Conservation (phyloP, 2,329 filamentous ascomycete species). For the Fusarium solani-melongenae region DNA sequence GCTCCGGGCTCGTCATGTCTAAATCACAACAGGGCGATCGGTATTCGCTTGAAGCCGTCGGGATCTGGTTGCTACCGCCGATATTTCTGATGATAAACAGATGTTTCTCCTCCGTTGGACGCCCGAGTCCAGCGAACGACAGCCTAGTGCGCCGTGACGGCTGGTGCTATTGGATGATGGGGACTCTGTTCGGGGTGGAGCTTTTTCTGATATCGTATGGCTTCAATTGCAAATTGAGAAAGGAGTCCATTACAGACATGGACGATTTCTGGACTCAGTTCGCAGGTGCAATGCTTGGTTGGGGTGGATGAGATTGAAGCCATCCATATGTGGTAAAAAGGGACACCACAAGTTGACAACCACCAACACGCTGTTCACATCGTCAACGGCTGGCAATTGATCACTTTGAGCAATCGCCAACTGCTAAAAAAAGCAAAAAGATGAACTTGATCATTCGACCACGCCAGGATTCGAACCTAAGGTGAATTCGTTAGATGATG, state of each 20-base stretch:
- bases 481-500: no score
- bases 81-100: not conserved
- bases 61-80: not conserved
- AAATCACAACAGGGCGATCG: not conserved
- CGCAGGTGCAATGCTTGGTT: not conserved
- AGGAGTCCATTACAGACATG: not conserved
- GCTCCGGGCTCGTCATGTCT: not conserved
- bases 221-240: not conserved
- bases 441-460: not conserved
- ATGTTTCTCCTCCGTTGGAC: not conserved
- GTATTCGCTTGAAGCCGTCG: not conserved
- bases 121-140: not conserved
- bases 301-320: not conserved
- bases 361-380: not conserved
- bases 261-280: not conserved
- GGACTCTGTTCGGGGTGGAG: not conserved
- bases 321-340: not conserved
- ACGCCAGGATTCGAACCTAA: not conserved
- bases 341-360: not conserved
- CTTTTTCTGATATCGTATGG: not conserved
- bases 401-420: not conserved
- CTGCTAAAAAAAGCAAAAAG: not conserved
- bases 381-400: not conserved
- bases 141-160: not conserved
- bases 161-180: not conserved